Percentiles rank a stretch among this genome's conserved stretches.
These are phyloP conservation scores for Marasmius oreades DNA, from an alignment of 1,284 basidiomycete species.

Conservation along the genomic window DNA sequence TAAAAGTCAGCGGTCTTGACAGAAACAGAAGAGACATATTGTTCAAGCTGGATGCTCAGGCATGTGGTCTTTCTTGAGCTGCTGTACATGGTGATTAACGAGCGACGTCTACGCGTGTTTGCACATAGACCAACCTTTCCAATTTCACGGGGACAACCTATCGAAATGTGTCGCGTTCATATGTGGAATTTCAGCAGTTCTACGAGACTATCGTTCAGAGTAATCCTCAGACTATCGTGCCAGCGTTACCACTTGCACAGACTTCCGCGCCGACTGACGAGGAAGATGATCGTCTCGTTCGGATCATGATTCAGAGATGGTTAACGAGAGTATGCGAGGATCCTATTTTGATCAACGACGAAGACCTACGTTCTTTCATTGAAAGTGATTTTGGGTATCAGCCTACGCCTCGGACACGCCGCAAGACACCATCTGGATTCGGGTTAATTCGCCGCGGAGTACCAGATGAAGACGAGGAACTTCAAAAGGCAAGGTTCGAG, in stretches of 20 bases:
- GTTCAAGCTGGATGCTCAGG: slow-evolving; percentile 90
- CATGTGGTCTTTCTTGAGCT: slow-evolving; percentile 25
- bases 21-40: slow-evolving; percentile 91
- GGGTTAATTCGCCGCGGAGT: slow-evolving; percentile 66
- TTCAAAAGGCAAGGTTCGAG: slow-evolving; percentile 86
- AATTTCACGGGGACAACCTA: slow-evolving; percentile 88
- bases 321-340: slow-evolving; percentile 87
- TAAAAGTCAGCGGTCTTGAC: slow-evolving; percentile 86
- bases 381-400: slow-evolving; percentile 96
- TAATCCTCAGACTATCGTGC: slow-evolving; percentile 89
- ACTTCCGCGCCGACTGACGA: slow-evolving; percentile 94
- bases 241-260: slow-evolving; percentile 86
- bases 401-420: slow-evolving; percentile 70
- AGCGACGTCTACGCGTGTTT: not conserved
- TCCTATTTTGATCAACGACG: slow-evolving; percentile 79
- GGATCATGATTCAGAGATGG: slow-evolving; percentile 92
- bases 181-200: slow-evolving; percentile 88
- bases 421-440: slow-evolving; percentile 67
- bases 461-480: slow-evolving; percentile 81
- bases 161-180: slow-evolving; percentile 88
- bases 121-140: slow-evolving; percentile 88
- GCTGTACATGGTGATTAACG: slow-evolving; percentile 5
- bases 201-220: slow-evolving; percentile 81
- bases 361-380: slow-evolving; percentile 88
- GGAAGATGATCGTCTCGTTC: slow-evolving; percentile 91